Base-by-base conservation (phyloP, 228 moss, liverwort and hornwort genomes). In the Sphagnum magellanicum region DNA sequence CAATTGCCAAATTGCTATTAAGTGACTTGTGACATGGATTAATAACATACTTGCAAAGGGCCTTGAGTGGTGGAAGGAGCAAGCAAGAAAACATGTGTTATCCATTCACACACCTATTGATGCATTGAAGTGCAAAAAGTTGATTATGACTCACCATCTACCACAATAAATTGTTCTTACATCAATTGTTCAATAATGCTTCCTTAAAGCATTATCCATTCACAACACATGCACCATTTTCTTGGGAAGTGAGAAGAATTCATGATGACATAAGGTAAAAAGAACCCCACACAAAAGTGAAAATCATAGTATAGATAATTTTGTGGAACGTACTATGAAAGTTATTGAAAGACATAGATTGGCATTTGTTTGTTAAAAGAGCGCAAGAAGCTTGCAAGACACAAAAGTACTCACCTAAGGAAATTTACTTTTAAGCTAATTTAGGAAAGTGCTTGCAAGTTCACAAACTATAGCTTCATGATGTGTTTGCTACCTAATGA, bases 1-100 rank as follows among this genome's bases (percentile, higher is more conserved):
- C 32, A 32, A 32, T 32, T 32, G 0, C 32, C 2, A 32, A 32
- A 32, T 32, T 32, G 3, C 1, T 32, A 2, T 32, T 3, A 32
- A 32, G 3, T 32, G 32, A 32, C 32, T 32, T 32, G 3, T 32
- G 32, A 32, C 32, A 32, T 32, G 32, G 32, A 32, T 3, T 32
- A 32, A 76, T 52, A 58, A 53, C n/a, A 8, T 75, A 82, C 92
- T 89, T 96, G 94, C 65, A 98, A 81, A 65, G 94, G 83, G 64
- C 94, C 94, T 75, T 98, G 94, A 69, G 90, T 94, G 55, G 94
- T 92, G 77, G 90, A 98, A 51, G 98, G 94, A 72, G 89, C 98
- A 12, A 86, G 61, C 48, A 77, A 72, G 32, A 98, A 81, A 46
- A 84, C 92, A 70, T 81, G 81, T 15, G 84, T 73, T 70, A 98